A percentile compares a stretch with the other conserved stretches of the same genome.
phyloP scores from a whole-genome alignment of 768 basidiomycete genomes.

The Dentipellis sp. region DNA sequence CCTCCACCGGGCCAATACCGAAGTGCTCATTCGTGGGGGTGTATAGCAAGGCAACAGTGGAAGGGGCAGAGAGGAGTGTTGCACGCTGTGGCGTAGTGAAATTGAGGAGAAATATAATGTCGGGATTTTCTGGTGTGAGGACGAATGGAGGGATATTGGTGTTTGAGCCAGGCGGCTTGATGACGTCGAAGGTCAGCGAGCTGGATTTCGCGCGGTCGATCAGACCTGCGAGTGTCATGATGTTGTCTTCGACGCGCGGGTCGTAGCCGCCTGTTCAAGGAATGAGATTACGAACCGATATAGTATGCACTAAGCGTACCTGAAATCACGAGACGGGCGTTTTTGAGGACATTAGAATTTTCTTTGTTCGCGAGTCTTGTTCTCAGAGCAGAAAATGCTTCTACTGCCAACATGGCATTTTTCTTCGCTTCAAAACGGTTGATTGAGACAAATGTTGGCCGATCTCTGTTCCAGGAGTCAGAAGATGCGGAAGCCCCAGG shows the following conservation, averaged over 20 bases:
- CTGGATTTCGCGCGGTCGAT: conserved; percentile 46
- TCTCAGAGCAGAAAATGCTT: conserved; percentile 58
- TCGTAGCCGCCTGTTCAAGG: conserved; percentile 73
- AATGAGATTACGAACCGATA: neutral
- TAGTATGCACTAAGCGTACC: conserved; percentile 29
- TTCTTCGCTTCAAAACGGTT: conserved; percentile 98
- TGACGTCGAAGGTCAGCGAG: conserved; percentile 49
- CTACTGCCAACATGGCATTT: conserved; percentile 73
- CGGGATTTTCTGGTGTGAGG: conserved; percentile 31
- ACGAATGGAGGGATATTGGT: conserved; percentile 32
- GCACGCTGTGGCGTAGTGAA: conserved; percentile 81
- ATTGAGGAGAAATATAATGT: conserved; percentile 86
- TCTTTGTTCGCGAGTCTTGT: conserved; percentile 15
- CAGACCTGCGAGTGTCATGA: conserved; percentile 54
- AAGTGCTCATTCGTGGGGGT: conserved; percentile 96
- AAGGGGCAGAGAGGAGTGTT: conserved; percentile 58
- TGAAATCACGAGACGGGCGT: conserved; percentile 68
- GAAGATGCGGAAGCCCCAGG: neutral
- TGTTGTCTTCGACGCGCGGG: conserved; percentile 77
- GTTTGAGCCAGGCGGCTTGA: conserved; percentile 35
- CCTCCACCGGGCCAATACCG: conserved; percentile 93
- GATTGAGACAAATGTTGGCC: conserved; percentile 75
- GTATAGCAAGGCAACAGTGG: conserved; percentile 74
- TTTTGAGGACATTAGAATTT: conserved; percentile 14
- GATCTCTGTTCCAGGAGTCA: conserved; percentile 28